Base-by-base conservation (phyloP, 2,329 filamentous ascomycete species). In the Beauveria asiatica region DNA sequence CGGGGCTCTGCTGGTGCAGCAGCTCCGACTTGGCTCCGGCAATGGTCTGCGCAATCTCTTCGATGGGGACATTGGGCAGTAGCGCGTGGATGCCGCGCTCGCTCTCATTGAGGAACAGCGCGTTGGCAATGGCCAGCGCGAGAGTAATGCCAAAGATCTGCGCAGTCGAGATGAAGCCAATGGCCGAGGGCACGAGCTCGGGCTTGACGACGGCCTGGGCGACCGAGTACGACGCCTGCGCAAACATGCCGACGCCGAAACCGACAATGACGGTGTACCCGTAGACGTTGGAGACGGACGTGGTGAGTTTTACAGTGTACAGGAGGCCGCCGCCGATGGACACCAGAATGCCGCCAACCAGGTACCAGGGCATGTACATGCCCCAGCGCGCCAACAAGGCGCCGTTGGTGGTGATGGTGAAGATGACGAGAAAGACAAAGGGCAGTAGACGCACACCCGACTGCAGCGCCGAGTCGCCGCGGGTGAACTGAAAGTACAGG, bases 401-500 rank as follows among this genome's bases (percentile, higher is more conserved):
- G 30, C 75, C 75, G 51, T 72, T 72, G 8, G 70, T 25, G 44
- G 77, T 65, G 48, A 68, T 63, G 39, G 70, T 62, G 21, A 73
- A 68, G 27, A 74, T 63, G 5, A 76, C 59, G 37, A 75, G 63
- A 37, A 72, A 63, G 41, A 79, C 70, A 55, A 74, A 73, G 17
- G 75, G 76, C 17, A 78, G 66, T 1, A 78, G 67, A 9, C 70
- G 66, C 6, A 76, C 69, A 3, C 67, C 75, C 16, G 75, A 69
- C 52, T 70, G 61, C 4, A 76, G 61, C 0, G 73, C 68, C 1
- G 64, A 66, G 44, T 80, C 78, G 7, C 72, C 72, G 2, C 68
- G 68, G 3, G 72, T 72, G 64, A 80, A 82, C 62, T 78, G 74
- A 67, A 81, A 82, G 67, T 73, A 80, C 6, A 82, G 66, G 0